phyloP scores from a whole-genome alignment of 2,329 filamentous ascomycete species.

The Aplosporella prunicola region DNA sequence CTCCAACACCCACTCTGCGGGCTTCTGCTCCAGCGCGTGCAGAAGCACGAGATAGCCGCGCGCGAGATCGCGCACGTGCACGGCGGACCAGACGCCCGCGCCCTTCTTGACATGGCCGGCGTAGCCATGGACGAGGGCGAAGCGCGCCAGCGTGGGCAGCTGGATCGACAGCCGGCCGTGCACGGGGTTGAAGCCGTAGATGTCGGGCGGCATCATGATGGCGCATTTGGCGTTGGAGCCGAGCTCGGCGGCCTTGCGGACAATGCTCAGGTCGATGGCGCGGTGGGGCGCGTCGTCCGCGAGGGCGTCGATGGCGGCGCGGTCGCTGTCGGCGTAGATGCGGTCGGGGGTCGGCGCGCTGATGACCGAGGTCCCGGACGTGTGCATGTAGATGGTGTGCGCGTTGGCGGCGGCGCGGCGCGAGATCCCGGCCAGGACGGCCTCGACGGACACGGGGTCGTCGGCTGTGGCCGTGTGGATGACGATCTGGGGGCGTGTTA shows the following conservation, averaged over 20 bases:
- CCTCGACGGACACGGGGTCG: conserved; percentile 36
- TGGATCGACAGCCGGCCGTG: conserved; percentile 39
- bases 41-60: conserved; percentile 4
- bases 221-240: conserved; percentile 35
- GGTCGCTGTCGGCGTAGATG: conserved; percentile 36
- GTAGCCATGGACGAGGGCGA: conserved; percentile 40
- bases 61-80: conserved; percentile 42
- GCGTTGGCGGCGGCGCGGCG: conserved; percentile 29
- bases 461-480: conserved; percentile 44
- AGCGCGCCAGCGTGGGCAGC: conserved; percentile 38
- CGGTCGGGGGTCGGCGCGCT: conserved; percentile 28
- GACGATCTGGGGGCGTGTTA: conserved; percentile 15
- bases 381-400: conserved; percentile 41
- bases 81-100: conserved; percentile 30
- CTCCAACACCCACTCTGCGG: conserved; percentile 22
- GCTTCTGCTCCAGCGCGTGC: conserved; percentile 34
- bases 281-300: conserved; percentile 37
- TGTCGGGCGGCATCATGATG: conserved; percentile 39
- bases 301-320: conserved; percentile 32
- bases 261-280: conserved; percentile 37
- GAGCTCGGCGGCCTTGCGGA: conserved; percentile 28
- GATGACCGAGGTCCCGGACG: conserved; percentile 35
- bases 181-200: conserved; percentile 36
- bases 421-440: conserved; percentile 36
- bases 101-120: conserved; percentile 38